Conservation (phyloP, 345 rosid species). For the Capsella bursapastoris region DNA sequence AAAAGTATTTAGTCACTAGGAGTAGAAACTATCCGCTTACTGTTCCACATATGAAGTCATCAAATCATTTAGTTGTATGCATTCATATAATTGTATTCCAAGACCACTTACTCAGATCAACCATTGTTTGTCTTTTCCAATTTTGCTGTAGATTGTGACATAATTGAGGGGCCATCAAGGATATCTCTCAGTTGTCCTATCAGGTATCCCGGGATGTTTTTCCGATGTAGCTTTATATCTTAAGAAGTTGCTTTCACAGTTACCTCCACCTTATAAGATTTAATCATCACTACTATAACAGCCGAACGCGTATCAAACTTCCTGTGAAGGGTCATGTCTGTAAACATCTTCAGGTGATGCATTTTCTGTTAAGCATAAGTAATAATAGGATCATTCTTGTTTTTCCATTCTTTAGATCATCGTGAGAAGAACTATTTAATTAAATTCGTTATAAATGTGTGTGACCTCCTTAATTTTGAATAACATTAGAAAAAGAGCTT, state of each 20-base stretch:
- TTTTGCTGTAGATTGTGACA: constrained; percentile 61
- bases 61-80: constrained; percentile 8
- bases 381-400: constrained; percentile 11
- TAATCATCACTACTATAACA: constrained; percentile 44
- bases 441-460: background rate
- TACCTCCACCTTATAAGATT: constrained; percentile 15
- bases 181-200: constrained; percentile 90
- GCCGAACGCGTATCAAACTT: constrained; percentile 66
- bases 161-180: constrained; percentile 88
- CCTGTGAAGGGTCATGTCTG: constrained; percentile 89
- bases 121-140: constrained; percentile 20
- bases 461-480: constrained; percentile 2
- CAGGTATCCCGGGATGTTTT: constrained; percentile 54
- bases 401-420: background rate
- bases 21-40: background rate
- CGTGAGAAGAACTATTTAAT: constrained; percentile 2
- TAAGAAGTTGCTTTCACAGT: constrained; percentile 19
- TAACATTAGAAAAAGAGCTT: background rate
- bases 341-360: constrained; percentile 86
- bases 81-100: constrained; percentile 13
- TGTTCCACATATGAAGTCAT: constrained; percentile 19
- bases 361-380: constrained; percentile 18
- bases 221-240: constrained; percentile 20
- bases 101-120: constrained; percentile 3
- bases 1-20: constrained; percentile 17